phyloP scores from a whole-genome alignment of 352 stramenopile species.

The Pythium volutum region DNA sequence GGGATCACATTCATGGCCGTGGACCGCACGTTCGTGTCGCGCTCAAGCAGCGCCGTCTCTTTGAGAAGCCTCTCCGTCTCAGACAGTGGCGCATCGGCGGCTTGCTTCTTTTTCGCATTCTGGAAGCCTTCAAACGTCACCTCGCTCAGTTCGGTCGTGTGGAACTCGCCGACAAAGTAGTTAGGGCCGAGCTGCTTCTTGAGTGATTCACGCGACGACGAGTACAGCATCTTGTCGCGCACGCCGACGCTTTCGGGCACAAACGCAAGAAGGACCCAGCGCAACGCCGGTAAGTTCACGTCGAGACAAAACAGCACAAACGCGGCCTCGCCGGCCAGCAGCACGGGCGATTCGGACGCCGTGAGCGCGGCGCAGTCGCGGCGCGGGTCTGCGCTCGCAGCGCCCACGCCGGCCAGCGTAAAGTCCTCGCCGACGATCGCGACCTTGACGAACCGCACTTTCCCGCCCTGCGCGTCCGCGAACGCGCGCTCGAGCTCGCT shows the following conservation, averaged over 20 bases:
- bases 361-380: conserved; percentile 35
- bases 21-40: conserved; percentile 83
- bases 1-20: conserved; percentile 89
- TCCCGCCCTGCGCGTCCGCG: conserved; percentile 61
- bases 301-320: conserved; percentile 81
- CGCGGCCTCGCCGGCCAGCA: conserved; percentile 43
- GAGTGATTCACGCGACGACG: conserved; percentile 86
- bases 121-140: conserved; percentile 78
- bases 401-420: conserved; percentile 38
- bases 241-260: conserved; percentile 75
- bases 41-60: conserved; percentile 73
- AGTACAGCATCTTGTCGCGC: conserved; percentile 91
- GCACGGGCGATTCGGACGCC: conserved; percentile 16
- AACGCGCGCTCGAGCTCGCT: conserved; percentile 68
- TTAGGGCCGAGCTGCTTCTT: conserved; percentile 90
- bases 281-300: conserved; percentile 60
- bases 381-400: conserved; percentile 39
- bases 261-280: conserved; percentile 80
- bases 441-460: conserved; percentile 68
- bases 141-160: conserved; percentile 81
- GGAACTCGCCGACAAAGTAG: conserved; percentile 89
- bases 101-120: conserved; percentile 64
- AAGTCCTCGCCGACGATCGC: conserved; percentile 63
- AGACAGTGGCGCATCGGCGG: conserved; percentile 76
- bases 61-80: conserved; percentile 83